Base-by-base conservation (phyloP, 768 basidiomycete genomes). In the Leucocoprinus sp. region DNA sequence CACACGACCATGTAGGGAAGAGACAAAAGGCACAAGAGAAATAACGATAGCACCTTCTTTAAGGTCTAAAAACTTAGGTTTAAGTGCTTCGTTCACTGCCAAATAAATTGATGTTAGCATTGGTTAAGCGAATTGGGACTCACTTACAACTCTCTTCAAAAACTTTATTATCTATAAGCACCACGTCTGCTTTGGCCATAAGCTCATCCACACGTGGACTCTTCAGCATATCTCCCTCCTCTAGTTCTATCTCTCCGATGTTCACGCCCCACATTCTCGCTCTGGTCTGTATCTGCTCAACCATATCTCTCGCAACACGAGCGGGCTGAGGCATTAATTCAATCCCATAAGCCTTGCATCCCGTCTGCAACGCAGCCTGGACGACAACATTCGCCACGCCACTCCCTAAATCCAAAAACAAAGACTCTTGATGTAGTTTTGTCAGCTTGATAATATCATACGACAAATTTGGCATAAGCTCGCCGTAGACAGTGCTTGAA, bases 31-130 rank as follows among this genome's bases (percentile, higher is more conserved):
- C 48, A 84, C 80, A 14, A 99, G 66, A 15, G 89, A 92, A 28
- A 98, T 77, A 37, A 99, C 86, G 38, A 82, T 82, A 0, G 93
- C 91, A 15, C 90, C 89, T 49, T 95, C 90, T 57, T 92, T 96
- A 49, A 98, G 68, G 57, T 99, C 96, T 44, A 99, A 69, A 64
- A 98, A 98, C 57, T 91, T 85, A 22, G 86, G 82, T 36, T 86
- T 74, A 12, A 99, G 66, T 1, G 82, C 78, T 57, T 90, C 88
- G 61, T 97, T 98, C 50, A 98, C 86, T 90, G 47, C 4, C n/a
- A n/a, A n/a, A n/a, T n/a, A n/a, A 8, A 31, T 36, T 43, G 15
- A 51, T 50, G 37, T 52, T 48, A 49, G 39, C 29, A 46, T 23
- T 33, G 26, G 21, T 8, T 6, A 3, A 40, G 43, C 33, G 24